A percentile compares a stretch with the other conserved stretches of the same genome.
Conservation (phyloP, 371 early-diverging fungal species). For the Apophysomyces trapeziformis region DNA sequence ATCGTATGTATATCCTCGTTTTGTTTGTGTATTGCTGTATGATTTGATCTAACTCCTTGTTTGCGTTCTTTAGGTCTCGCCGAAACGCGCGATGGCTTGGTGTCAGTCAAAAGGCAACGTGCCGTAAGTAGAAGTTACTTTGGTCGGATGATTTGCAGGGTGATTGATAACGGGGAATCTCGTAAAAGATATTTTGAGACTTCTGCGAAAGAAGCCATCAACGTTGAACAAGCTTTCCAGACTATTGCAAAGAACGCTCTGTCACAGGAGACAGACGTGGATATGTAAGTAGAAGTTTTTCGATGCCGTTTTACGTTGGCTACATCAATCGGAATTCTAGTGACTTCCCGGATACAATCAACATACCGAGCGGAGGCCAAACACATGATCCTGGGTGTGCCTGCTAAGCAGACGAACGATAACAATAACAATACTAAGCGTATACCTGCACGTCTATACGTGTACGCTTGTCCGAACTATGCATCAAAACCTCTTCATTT, state of each 20-base stretch:
- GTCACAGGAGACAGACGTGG: constrained; percentile 85
- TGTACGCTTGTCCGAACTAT: no score
- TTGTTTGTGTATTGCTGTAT: not conserved
- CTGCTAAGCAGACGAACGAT: constrained; percentile 27
- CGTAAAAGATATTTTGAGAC: constrained; percentile 20
- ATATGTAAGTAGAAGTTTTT: constrained; percentile 52
- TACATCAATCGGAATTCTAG: constrained; percentile 21
- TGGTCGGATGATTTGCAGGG: not conserved
- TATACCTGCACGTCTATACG: no score
- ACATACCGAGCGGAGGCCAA: constrained; percentile 32
- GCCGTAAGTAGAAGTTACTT: constrained; percentile 56
- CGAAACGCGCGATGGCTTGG: constrained; percentile 95
- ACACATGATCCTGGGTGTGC: constrained; percentile 37
- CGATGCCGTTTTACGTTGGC: not conserved
- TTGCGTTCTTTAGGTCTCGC: constrained; percentile 65
- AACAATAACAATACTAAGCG: not conserved
- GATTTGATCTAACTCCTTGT: not conserved
- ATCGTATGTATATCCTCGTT: constrained; percentile 58
- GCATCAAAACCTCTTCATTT: no score
- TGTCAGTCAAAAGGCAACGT: constrained; percentile 93
- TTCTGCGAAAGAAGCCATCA: constrained; percentile 94
- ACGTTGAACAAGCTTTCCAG: constrained; percentile 95
- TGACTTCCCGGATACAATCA: constrained; percentile 41
- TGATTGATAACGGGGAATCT: constrained; percentile 11
- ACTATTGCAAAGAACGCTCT: constrained; percentile 93